These are phyloP conservation scores for Metschnikowia borealis DNA, from an alignment of 805 yeast species.

Conservation along the genomic window DNA sequence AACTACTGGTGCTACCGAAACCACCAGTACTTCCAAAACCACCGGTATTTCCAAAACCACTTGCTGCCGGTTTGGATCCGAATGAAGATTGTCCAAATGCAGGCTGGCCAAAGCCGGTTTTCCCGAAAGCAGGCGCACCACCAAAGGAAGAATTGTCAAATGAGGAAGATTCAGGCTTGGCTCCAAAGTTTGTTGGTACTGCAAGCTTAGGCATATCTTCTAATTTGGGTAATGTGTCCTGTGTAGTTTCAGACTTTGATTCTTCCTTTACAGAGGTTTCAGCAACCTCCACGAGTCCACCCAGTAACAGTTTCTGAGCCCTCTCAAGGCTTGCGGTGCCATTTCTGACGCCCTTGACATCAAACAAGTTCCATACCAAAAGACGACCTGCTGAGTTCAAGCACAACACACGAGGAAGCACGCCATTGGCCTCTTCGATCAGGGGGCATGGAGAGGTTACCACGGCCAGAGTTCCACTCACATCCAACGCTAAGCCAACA, in stretches of 20 bases:
- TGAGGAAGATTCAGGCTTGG: neutral
- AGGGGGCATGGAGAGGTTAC: conserved; percentile 55
- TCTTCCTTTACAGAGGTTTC: neutral
- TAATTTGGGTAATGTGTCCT: no score
- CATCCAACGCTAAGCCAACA: conserved; percentile 65
- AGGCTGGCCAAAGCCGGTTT: conserved; percentile 16
- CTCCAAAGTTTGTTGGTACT: neutral
- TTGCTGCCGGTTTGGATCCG: conserved; percentile 7
- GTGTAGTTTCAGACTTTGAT: no score
- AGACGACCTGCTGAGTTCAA: conserved; percentile 62
- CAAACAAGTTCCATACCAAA: conserved; percentile 62
- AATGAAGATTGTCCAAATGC: conserved; percentile 9
- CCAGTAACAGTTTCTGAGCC: neutral
- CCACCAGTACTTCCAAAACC: neutral
- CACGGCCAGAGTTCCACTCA: conserved; percentile 35
- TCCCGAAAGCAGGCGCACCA: conserved; percentile 4
- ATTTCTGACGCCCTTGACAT: conserved; percentile 46
- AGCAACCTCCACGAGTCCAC: neutral
- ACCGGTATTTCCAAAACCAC: neutral
- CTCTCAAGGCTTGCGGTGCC: conserved; percentile 13
- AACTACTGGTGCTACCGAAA: neutral
- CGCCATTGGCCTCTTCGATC: conserved; percentile 52
- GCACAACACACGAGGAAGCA: conserved; percentile 60
- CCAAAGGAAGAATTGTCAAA: neutral
- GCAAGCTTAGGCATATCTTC: neutral